These are phyloP conservation scores for Juncus inflexus DNA, from an alignment of 176 grass and related monocot species.

Conservation along the genomic window DNA sequence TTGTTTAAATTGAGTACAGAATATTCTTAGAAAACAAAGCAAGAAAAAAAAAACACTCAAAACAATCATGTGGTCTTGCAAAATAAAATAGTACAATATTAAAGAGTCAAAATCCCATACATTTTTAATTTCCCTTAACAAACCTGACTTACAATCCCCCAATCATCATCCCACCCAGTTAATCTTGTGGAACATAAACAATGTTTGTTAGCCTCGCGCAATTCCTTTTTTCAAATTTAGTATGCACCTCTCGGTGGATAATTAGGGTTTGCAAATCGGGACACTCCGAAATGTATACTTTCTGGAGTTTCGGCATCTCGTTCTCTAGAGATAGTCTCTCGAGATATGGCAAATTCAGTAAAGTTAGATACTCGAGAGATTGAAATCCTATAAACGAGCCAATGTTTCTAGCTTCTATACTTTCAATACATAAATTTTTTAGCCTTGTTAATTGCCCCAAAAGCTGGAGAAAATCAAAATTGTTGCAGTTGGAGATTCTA, in stretches of 20 bases:
- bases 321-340: constrained; percentile 14
- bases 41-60: too few species aligned
- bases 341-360: constrained; percentile 30
- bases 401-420: constrained; percentile 8
- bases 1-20: too few species aligned
- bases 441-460: constrained; percentile 28
- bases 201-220: background rate
- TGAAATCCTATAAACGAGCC: constrained; percentile 24
- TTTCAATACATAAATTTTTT: constrained; percentile 26
- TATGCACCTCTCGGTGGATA: constrained; percentile 12
- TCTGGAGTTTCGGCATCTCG: constrained; percentile 28
- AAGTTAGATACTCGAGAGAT: constrained; percentile 31
- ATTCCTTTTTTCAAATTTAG: constrained; percentile 26
- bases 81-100: background rate
- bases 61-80: too few species aligned
- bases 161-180: background rate
- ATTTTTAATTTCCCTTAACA: background rate
- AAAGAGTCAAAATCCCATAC: background rate
- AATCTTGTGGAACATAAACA: constrained; percentile 8
- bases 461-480: background rate
- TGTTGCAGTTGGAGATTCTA: constrained; percentile 24
- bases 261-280: constrained; percentile 9
- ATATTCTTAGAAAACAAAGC: too few species aligned
- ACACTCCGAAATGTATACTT: constrained; percentile 18
- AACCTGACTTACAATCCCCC: constrained; percentile 3